Percentiles rank a stretch among this genome's conserved stretches.
Evolutionary conservation across 2,329 filamentous ascomycete genomes (phyloP).

Genomic region (Ophiostoma australiae): DNA sequence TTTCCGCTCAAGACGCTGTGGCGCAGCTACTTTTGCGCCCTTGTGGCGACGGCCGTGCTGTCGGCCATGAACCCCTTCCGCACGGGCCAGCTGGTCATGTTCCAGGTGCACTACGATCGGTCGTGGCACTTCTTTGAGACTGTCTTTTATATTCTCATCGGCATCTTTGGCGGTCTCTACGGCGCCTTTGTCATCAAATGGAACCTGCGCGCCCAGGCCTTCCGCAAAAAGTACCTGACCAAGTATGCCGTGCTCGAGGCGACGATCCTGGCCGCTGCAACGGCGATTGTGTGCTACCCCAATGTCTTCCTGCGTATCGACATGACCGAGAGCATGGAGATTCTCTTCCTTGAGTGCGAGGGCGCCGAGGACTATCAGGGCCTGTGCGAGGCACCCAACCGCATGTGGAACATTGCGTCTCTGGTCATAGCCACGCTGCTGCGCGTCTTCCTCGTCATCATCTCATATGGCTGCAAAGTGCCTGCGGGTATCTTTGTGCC

Average conservation of each 20-base stretch:
- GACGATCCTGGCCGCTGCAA: slow-evolving; percentile 73
- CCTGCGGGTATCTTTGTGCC: slow-evolving; percentile 97
- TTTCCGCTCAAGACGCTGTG: slow-evolving; percentile 97
- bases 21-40: slow-evolving; percentile 95
- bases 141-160: slow-evolving; percentile 85
- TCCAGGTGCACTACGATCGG: slow-evolving; percentile 91
- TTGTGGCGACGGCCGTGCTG: slow-evolving; percentile 88
- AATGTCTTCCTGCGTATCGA: slow-evolving; percentile 94
- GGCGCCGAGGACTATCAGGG: slow-evolving; percentile 82
- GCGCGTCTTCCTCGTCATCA: slow-evolving; percentile 78
- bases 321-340: slow-evolving; percentile 99
- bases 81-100: slow-evolving; percentile 98
- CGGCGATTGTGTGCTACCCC: slow-evolving; percentile 90
- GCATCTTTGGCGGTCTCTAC: slow-evolving; percentile 89
- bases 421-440: slow-evolving; percentile 74
- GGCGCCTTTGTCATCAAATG: slow-evolving; percentile 97
- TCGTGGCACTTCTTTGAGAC: slow-evolving; percentile 98
- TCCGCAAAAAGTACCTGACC: slow-evolving; percentile 85
- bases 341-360: slow-evolving; percentile 90
- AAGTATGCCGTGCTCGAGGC: slow-evolving; percentile 83
- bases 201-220: slow-evolving; percentile 86
- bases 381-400: slow-evolving; percentile 73
- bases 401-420: slow-evolving; percentile 73
- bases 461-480: slow-evolving; percentile 97
- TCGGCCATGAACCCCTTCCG: slow-evolving; percentile 97